A percentile compares a stretch with the other conserved stretches of the same genome.
phyloP scores from a whole-genome alignment of 2,329 filamentous ascomycete genomes.

The Calonectria montana region DNA sequence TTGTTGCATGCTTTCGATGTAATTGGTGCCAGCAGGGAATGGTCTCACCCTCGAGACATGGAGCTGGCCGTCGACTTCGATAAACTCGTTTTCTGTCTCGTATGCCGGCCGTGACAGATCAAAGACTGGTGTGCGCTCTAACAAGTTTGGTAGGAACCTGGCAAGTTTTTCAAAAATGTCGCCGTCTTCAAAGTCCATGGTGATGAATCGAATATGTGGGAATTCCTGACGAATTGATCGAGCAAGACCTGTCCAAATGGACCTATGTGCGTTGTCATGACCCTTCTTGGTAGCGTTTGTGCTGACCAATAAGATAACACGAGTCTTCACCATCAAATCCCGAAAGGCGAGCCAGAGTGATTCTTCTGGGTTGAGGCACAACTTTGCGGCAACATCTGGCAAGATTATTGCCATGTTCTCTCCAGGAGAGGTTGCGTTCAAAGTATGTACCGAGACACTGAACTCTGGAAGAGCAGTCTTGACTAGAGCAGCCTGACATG shows the following conservation, averaged over 20 bases:
- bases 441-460: background rate
- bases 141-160: background rate
- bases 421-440: background rate
- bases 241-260: background rate
- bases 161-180: background rate
- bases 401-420: background rate
- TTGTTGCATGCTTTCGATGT: background rate
- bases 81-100: background rate
- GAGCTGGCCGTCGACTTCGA: background rate
- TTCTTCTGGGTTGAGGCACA: background rate
- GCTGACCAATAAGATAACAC: background rate
- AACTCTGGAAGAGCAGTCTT: background rate
- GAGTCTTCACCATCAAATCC: background rate
- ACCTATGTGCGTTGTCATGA: background rate
- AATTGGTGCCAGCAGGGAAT: background rate
- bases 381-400: background rate
- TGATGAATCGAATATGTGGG: background rate
- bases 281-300: background rate
- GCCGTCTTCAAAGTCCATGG: background rate
- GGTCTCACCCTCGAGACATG: background rate
- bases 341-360: background rate
- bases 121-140: background rate
- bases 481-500: background rate
- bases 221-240: background rate
- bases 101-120: background rate